Base-by-base conservation (phyloP, 352 stramenopile species). In the Pythium phragmitis region DNA sequence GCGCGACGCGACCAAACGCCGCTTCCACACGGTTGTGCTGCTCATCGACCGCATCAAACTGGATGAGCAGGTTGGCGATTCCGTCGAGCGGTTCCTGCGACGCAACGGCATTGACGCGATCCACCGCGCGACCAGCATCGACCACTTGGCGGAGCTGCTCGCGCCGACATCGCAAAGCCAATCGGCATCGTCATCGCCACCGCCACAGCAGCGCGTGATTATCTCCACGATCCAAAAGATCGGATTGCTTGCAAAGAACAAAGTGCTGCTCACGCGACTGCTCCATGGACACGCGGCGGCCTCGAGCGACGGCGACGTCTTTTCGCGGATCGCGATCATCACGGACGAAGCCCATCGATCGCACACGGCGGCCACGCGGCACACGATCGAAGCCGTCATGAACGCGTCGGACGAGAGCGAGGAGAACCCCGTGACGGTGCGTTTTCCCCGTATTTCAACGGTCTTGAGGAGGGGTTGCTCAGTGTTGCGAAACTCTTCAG, bases 211-310 rank as follows among this genome's bases (percentile, higher is more conserved):
- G 57, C 63, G 79, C 34, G 80, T 94, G 26, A 85, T 94, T 39
- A 83, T 94, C 51, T 90, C 84, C 14, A 94, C 84, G 11, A 89
- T 84, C 19, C 86, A 94, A 47, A 94, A 94, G 64, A 80, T 94
- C 61, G 77, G 77, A 4, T 63, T 89, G 8, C 68, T 94, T 0
- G 78, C 89, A 0, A 80, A 82, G 67, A 80, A 94, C 48, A 68
- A 81, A 5, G 82, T 94, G 49, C 42, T 88, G 17, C 60, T 92
- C 23, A 85, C 84, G 36, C 82, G 79, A 9, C 63, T 93, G 17
- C 68, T 93, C 2, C 80, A 89, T 50, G 77, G 75, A n/a, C 76
- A 72, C 54, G 60, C 13, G 2, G 21, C 16, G 26, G 19, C 49
- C 23, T 47, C 30, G 3, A 62, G 53, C 9, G 50, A 33, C 42